Evolutionary conservation across 1,284 basidiomycete genomes (phyloP).

Genomic region (Xanthoconium separans): DNA sequence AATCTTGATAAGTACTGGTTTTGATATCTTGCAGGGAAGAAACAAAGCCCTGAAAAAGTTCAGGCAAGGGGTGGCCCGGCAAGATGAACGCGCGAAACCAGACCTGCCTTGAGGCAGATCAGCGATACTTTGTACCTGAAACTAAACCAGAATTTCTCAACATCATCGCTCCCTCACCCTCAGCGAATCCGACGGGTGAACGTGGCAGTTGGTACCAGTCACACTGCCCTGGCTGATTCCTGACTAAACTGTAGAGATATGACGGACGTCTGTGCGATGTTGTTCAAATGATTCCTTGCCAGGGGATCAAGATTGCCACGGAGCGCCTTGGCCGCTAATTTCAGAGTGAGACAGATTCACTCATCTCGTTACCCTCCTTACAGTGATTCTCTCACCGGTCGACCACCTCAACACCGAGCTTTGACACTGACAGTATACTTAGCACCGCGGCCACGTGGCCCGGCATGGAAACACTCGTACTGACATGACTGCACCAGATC

Average conservation of each 20-base stretch:
- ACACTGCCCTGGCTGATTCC: no score
- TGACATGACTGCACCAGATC: neutral
- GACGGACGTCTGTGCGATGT: neutral
- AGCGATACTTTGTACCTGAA: neutral
- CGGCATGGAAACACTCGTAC: neutral
- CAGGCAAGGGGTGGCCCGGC: no score
- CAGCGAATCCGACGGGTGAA: neutral
- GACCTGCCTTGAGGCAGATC: slow-evolving; percentile 5
- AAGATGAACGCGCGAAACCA: slow-evolving; percentile 7
- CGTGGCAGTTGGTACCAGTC: neutral
- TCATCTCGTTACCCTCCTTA: neutral
- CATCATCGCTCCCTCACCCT: neutral
- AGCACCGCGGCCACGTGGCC: neutral
- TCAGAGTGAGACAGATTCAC: neutral
- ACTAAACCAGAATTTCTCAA: neutral
- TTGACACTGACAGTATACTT: no score
- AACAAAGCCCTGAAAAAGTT: slow-evolving; percentile 1
- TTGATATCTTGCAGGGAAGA: slow-evolving; percentile 2
- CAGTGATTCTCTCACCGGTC: neutral
- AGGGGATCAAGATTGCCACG: neutral
- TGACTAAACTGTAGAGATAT: neutral
- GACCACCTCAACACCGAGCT: neutral
- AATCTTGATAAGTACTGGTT: neutral
- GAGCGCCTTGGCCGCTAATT: neutral
- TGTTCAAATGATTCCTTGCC: neutral